These are phyloP conservation scores for Paxillus rubicundulus DNA, from an alignment of 768 basidiomycete species.

Conservation along the genomic window DNA sequence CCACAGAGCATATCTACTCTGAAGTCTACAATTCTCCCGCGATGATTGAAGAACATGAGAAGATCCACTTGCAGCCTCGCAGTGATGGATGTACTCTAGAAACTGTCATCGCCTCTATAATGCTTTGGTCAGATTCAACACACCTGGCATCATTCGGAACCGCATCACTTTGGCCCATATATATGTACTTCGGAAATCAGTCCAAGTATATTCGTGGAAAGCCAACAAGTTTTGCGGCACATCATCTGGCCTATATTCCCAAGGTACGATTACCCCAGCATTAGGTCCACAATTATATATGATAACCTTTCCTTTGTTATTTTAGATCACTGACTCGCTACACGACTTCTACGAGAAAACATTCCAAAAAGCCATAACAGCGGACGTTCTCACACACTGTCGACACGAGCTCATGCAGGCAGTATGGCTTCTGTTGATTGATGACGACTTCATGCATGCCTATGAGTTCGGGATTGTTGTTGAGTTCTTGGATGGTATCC, in stretches of 20 bases:
- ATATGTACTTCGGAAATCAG: slow-evolving; percentile 1
- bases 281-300: no score
- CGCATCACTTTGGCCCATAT: slow-evolving; percentile 16
- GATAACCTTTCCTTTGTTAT: no score
- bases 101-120: slow-evolving; percentile 13
- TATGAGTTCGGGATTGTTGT: slow-evolving; percentile 22
- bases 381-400: slow-evolving; percentile 10
- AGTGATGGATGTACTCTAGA: slow-evolving; percentile 10
- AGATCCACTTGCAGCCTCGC: slow-evolving; percentile 5
- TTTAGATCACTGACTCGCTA: slow-evolving; percentile 3
- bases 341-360: slow-evolving; percentile 8
- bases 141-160: slow-evolving; percentile 20
- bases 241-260: slow-evolving; percentile 20
- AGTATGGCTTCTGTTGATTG: slow-evolving; percentile 18
- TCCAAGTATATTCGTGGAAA: slow-evolving; percentile 6
- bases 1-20: slow-evolving; percentile 11
- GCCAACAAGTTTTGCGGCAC: slow-evolving; percentile 6
- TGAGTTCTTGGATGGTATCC: slow-evolving; percentile 17
- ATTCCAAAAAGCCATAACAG: background rate
- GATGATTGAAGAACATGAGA: slow-evolving; percentile 14
- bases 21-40: slow-evolving; percentile 19
- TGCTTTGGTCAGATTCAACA: slow-evolving; percentile 25
- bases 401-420: slow-evolving; percentile 25
- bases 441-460: slow-evolving; percentile 22
- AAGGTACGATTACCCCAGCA: background rate